A percentile compares a stretch with the other conserved stretches of the same genome.
Conservation (phyloP, 2,329 filamentous ascomycete species). For the Aspergillus hiratsukae region DNA sequence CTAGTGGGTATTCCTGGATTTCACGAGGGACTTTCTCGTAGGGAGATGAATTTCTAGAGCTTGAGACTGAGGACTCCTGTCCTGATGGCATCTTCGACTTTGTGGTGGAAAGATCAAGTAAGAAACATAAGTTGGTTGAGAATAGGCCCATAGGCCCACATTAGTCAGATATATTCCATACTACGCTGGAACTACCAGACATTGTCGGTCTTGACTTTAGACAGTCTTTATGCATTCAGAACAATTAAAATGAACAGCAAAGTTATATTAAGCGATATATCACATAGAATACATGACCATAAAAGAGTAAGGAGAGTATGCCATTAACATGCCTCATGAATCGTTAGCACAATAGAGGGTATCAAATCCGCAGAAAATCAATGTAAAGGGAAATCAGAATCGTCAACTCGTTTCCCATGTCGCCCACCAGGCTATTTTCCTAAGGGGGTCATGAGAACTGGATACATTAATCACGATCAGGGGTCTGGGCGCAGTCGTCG, state of each 20-base stretch:
- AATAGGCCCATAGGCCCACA: not conserved
- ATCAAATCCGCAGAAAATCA: conserved; percentile 3
- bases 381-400: not conserved
- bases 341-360: conserved; percentile 2
- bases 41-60: not conserved
- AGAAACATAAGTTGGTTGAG: not conserved
- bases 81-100: not conserved
- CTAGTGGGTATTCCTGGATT: conserved; percentile 2
- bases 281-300: not conserved
- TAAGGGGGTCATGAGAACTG: not conserved
- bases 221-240: not conserved
- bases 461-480: not conserved
- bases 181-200: not conserved
- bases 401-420: conserved; percentile 7
- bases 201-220: too few relatives aligned
- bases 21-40: conserved; percentile 3
- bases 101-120: not conserved
- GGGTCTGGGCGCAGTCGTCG: not conserved
- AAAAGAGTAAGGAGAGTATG: not conserved
- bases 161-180: not conserved
- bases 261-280: not conserved
- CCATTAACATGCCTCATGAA: conserved; percentile 4
- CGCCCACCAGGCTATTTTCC: not conserved
- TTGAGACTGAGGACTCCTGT: not conserved
- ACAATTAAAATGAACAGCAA: not conserved